Evolutionary conservation across 1,139 yeast species (phyloP), one percentile per base, ranked within the genome.

Genomic region (Saccharomyces hybrid): DNA sequence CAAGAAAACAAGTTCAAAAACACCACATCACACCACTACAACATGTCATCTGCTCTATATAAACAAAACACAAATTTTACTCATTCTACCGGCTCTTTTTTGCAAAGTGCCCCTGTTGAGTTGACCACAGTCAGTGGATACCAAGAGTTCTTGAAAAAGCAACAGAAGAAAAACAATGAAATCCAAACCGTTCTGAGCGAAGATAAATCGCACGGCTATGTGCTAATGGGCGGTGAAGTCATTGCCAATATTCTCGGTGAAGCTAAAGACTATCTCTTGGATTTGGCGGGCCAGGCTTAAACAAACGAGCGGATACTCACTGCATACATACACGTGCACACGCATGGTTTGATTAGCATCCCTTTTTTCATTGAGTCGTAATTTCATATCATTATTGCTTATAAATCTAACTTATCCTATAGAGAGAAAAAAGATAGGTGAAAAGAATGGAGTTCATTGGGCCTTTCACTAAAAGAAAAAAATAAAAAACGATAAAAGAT

Each of bases 61-160:
- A 62, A 63, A 48, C 65, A 63, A 56, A 52, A 59, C 48, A 50
- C 60, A 26, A 59, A 61, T 34, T 54, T 57, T 48, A 65, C 68
- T 2, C 64, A 66, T 32, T 67, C 70, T n/a, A 65, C 70, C n/a
- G 65, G 66, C 5, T 64, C 70, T 1, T 67, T 68, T 52, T 51
- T 67, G 32, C 59, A 60, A 25, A 63, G 67, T 53, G 69, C 70
- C 3, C 75, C 75, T 11, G 72, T 72, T 28, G 75, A 72, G 57
- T 60, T 72, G 50, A 70, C 74, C n/a, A 67, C 73, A 9, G 63
- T 66, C 4, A 63, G 64, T 49, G 75, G 75, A 26, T 72, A 72
- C 61, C 56, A 68, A 20, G 74, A 71, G 48, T 72, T 71, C 55
- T 59, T 71, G 47, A 61, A 64, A 46, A 64, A 62, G 52, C 59